Evolutionary conservation across 73 alveolate genomes (phyloP).

Genomic region (Paramecium primaurelia): DNA sequence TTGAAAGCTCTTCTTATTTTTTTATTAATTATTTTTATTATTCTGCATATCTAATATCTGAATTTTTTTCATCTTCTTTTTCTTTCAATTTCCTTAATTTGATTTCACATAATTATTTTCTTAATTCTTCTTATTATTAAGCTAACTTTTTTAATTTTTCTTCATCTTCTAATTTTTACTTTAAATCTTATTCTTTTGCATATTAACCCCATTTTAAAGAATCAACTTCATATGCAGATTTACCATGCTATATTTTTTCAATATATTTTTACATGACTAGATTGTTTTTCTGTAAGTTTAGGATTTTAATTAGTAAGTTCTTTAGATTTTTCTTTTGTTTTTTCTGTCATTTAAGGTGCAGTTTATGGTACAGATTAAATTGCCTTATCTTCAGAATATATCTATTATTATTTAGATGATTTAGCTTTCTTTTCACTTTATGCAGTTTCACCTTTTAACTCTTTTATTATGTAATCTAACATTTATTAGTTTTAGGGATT

Average conservation of each 20-base stretch:
- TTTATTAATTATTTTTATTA: neutral
- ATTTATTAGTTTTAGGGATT: constrained; percentile 12
- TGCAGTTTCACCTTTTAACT: constrained; percentile 2
- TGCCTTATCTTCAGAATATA: neutral
- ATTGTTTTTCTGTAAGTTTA: neutral
- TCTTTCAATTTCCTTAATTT: neutral
- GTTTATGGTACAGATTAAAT: neutral
- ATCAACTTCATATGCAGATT: neutral
- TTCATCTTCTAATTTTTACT: neutral
- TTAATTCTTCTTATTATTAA: neutral
- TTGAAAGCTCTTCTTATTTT: neutral
- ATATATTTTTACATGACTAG: neutral
- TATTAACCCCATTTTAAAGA: neutral
- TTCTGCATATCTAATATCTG: neutral
- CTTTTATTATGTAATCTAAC: neutral
- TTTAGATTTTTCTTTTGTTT: neutral
- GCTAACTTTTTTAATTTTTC: neutral
- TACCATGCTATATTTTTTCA: neutral
- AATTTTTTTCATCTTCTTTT: neutral
- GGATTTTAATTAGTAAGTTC: neutral
- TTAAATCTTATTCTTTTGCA: neutral
- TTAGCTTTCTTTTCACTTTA: neutral
- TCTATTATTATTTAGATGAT: neutral
- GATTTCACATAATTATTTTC: neutral
- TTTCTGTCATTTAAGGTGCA: neutral